A percentile compares a stretch with the other conserved stretches of the same genome.
Evolutionary conservation across 2,329 filamentous ascomycete genomes (phyloP).

Genomic region (Curvularia spicifera): DNA sequence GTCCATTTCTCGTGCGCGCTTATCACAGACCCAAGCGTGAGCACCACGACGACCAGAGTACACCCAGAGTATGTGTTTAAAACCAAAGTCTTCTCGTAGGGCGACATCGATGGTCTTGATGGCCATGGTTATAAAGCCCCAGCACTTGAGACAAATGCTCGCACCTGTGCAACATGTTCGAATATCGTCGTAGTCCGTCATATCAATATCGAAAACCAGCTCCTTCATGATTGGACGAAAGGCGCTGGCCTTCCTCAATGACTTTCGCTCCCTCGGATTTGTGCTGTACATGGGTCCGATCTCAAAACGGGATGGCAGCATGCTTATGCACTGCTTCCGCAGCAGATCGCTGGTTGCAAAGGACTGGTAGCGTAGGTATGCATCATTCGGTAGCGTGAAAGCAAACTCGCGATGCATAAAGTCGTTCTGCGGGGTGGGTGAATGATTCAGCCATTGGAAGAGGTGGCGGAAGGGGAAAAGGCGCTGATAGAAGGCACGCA

Average conservation of each 20-base stretch:
- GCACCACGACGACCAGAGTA: conserved; percentile 96
- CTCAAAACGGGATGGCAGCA: conserved; percentile 93
- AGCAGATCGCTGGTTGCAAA: conserved; percentile 74
- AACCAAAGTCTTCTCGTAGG: conserved; percentile 92
- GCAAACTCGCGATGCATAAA: conserved; percentile 96
- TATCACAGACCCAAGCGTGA: conserved; percentile 98
- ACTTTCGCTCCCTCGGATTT: conserved; percentile 93
- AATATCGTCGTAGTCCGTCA: conserved; percentile 98
- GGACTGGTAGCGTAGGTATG: conserved; percentile 90
- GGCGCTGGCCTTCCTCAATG: conserved; percentile 75
- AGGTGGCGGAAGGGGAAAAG: conserved; percentile 93
- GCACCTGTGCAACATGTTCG: conserved; percentile 93
- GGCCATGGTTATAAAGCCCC: conserved; percentile 97
- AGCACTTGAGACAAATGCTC: conserved; percentile 92
- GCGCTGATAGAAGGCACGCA: conserved; percentile 93
- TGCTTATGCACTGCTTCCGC: conserved; percentile 86
- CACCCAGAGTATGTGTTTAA: conserved; percentile 96
- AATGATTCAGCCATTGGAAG: conserved; percentile 98
- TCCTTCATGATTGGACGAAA: conserved; percentile 93
- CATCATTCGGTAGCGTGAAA: conserved; percentile 90
- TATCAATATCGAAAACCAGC: conserved; percentile 97
- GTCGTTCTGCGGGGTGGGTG: conserved; percentile 81
- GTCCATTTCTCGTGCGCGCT: conserved; percentile 80
- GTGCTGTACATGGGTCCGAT: conserved; percentile 97
- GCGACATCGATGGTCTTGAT: conserved; percentile 91